phyloP scores from a whole-genome alignment of 2,329 filamentous ascomycete genomes.

The Claviceps quebecensis region DNA sequence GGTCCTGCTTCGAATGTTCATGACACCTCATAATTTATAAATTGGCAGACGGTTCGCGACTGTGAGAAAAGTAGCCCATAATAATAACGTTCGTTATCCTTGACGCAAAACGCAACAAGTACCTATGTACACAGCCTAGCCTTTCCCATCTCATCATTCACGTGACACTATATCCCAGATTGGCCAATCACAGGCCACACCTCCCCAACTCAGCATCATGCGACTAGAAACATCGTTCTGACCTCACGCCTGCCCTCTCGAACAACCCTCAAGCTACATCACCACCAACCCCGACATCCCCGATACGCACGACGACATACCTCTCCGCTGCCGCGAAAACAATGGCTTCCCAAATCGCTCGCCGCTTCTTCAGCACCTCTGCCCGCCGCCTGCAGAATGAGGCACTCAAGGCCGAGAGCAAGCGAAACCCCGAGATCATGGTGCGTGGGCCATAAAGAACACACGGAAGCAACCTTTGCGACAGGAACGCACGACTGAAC shows the following conservation, averaged over 20 bases:
- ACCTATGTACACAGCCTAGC: neutral
- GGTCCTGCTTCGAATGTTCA: too few relatives aligned
- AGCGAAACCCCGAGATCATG: constrained; percentile 35
- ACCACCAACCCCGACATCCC: too few relatives aligned
- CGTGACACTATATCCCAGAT: neutral
- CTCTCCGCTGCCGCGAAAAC: constrained; percentile 7
- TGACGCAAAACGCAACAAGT: too few relatives aligned
- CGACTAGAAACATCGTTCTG: neutral
- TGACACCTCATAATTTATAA: too few relatives aligned
- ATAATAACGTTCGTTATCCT: neutral
- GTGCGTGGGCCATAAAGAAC: constrained; percentile 20
- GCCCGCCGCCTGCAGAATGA: constrained; percentile 35
- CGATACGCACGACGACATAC: constrained; percentile 7
- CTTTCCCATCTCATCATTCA: neutral
- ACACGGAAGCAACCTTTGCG: constrained; percentile 1
- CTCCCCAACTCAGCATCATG: neutral
- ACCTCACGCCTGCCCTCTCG: neutral
- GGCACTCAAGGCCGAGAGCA: constrained; percentile 42
- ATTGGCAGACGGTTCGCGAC: too few relatives aligned
- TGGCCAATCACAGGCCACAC: constrained; percentile 1
- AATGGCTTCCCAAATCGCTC: constrained; percentile 45
- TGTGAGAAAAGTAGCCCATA: neutral
- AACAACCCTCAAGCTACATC: too few relatives aligned
- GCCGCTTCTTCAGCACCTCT: constrained; percentile 41
- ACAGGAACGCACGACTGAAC: neutral